Base-by-base conservation (phyloP, 768 basidiomycete genomes). In the Coprinopsis cinerea region DNA sequence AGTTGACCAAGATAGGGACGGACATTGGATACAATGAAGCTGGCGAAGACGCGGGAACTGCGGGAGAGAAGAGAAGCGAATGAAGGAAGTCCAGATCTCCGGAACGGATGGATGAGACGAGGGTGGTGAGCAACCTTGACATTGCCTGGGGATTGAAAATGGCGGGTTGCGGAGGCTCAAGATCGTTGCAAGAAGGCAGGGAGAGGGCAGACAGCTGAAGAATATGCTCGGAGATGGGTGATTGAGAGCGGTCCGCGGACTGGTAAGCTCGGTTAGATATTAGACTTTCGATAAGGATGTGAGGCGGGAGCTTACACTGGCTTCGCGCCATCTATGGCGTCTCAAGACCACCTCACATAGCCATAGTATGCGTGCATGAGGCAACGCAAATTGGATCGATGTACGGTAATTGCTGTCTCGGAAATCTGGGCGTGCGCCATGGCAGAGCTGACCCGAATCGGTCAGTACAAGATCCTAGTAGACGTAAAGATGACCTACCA, bases 371-470 rank as follows among this genome's bases (percentile, higher is more conserved):
- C 68, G 73, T 0, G 82, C 76, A 62, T 88, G 83, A 3, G 70
- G 57, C 6, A 85, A 61, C 6, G 85, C 76, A 57, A 83, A 85
- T 51, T 89, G 85, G 26, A 88, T 66, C 14, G 88, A 75, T 22
- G 86, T 83, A 11, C 85, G 79, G 57, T 85, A 77, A 54, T 88
- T 83, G 43, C 76, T 70, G 61, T 88, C 88, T 50, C 82, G 75
- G 56, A 81, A 72, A 65, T 89, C 88, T 32, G 88, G 83, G 24
- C 83, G 74, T 28, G 88, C 83, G 37, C 83, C 85, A 61, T 83
- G 78, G 5, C 71, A 73, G 45, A 90, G 77, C 82, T 86, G 47
- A 37, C 44, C 22, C 36, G 22, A 18, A 22, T 37, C 44, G 18
- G 43, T 34, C 18, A 28, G 49, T 47, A 40, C n/a, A 43, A 35